A percentile compares a stretch with the other conserved stretches of the same genome.
Conservation (phyloP, 2,329 filamentous ascomycete species). For the Pseudogymnoascus pannorum region DNA sequence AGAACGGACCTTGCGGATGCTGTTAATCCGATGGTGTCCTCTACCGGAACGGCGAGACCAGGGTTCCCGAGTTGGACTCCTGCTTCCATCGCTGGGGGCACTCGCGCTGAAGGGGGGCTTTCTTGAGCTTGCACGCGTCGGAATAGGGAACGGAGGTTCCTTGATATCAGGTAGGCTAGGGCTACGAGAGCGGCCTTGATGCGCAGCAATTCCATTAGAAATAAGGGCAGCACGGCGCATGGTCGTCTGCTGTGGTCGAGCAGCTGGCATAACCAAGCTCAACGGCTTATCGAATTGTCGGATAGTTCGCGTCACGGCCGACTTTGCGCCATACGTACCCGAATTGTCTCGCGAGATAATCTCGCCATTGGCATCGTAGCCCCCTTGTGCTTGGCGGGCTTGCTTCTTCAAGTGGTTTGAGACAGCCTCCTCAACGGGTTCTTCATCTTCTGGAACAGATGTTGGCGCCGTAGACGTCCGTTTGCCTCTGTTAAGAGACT, state of each 20-base stretch:
- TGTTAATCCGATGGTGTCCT: conserved; percentile 49
- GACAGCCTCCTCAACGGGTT: conserved; percentile 17
- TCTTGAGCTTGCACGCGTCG: conserved; percentile 78
- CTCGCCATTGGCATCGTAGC: conserved; percentile 17
- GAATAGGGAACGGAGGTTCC: conserved; percentile 85
- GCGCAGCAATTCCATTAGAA: conserved; percentile 66
- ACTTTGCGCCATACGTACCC: conserved; percentile 14
- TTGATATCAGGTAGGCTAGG: conserved; percentile 53
- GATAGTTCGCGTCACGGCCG: conserved; percentile 16
- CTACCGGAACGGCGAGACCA: conserved; percentile 45
- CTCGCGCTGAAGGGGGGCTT: conserved; percentile 61
- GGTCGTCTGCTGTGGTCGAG: conserved; percentile 34
- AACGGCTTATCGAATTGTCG: conserved; percentile 28
- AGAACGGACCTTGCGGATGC: conserved; percentile 77
- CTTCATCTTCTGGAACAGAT: conserved; percentile 24
- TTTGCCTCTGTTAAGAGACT: conserved; percentile 16
- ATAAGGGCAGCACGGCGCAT: conserved; percentile 77
- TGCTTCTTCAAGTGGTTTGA: conserved; percentile 15
- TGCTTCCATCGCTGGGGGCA: conserved; percentile 59
- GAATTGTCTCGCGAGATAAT: conserved; percentile 19
- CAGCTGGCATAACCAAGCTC: conserved; percentile 21
- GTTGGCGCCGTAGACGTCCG: conserved; percentile 19
- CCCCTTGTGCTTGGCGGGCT: conserved; percentile 14
- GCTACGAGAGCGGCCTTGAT: conserved; percentile 56
- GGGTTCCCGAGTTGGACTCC: conserved; percentile 64